Conservation (phyloP, 108 stramenopile species). For the Epithemia pelagica region DNA sequence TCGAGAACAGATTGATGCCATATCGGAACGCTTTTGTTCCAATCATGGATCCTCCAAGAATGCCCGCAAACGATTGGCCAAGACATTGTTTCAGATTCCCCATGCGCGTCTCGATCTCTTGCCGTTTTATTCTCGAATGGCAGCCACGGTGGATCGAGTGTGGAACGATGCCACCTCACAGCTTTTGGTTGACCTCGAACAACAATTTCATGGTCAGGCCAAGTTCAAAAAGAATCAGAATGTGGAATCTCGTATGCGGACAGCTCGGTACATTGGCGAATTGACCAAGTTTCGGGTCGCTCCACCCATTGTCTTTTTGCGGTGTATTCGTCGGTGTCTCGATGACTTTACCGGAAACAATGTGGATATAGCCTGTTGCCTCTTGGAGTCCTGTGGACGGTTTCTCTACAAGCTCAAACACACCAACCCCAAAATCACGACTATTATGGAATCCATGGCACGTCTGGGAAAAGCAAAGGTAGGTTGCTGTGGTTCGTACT, state of each 20-base stretch:
- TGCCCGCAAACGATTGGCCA: slow-evolving; percentile 71
- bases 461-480: slow-evolving; percentile 81
- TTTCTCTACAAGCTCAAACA: slow-evolving; percentile 77
- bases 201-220: slow-evolving; percentile 83
- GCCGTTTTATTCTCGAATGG: slow-evolving; percentile 86
- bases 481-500: too few species aligned
- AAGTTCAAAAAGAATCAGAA: slow-evolving; percentile 79
- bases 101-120: slow-evolving; percentile 75
- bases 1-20: slow-evolving; percentile 82
- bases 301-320: slow-evolving; percentile 85
- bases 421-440: slow-evolving; percentile 57
- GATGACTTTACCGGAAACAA: slow-evolving; percentile 83
- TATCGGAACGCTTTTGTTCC: slow-evolving; percentile 78
- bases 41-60: slow-evolving; percentile 75
- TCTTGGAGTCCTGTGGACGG: slow-evolving; percentile 88
- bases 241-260: slow-evolving; percentile 73
- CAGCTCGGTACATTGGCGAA: slow-evolving; percentile 86
- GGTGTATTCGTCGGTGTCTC: slow-evolving; percentile 74
- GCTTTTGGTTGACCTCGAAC: slow-evolving; percentile 62
- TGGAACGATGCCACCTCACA: slow-evolving; percentile 58
- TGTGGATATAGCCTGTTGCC: slow-evolving; percentile 81
- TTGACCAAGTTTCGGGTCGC: slow-evolving; percentile 92
- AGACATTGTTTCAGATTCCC: slow-evolving; percentile 81
- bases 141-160: slow-evolving; percentile 69
- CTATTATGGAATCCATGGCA: slow-evolving; percentile 82